Evolutionary conservation across 2,329 filamentous ascomycete genomes (phyloP).

Genomic region (Eurotiales sp.): DNA sequence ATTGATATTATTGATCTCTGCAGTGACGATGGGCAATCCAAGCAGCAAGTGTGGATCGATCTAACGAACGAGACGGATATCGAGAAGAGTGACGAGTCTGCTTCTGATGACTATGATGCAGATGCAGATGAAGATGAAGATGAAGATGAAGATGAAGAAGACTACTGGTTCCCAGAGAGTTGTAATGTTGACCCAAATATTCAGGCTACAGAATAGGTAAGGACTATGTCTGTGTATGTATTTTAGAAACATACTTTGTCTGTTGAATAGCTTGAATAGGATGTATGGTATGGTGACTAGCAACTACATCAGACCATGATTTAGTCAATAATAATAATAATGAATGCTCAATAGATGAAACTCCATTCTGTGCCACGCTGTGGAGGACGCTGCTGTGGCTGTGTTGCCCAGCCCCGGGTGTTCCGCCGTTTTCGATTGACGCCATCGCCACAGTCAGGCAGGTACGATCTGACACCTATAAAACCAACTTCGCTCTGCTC

Average conservation of each 20-base stretch:
- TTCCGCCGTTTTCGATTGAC: slow-evolving; percentile 3
- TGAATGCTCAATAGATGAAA: not conserved
- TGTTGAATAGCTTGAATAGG: no score
- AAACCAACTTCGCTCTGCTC: not conserved
- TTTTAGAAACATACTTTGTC: no score
- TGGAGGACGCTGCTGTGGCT: slow-evolving; percentile 1
- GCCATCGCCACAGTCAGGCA: slow-evolving; percentile 10
- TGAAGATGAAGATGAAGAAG: slow-evolving; percentile 26
- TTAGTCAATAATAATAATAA: no score
- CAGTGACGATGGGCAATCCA: slow-evolving; percentile 18
- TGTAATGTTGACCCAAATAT: slow-evolving; percentile 30
- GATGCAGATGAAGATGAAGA: slow-evolving; percentile 22
- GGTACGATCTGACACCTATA: not conserved
- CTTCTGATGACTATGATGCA: slow-evolving; percentile 17
- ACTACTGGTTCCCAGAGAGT: slow-evolving; percentile 38
- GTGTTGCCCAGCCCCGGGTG: not conserved
- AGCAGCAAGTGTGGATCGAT: slow-evolving; percentile 23
- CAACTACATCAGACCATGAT: no score
- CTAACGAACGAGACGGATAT: slow-evolving; percentile 21
- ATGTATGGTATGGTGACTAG: no score
- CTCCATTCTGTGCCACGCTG: not conserved
- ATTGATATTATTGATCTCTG: slow-evolving; percentile 18
- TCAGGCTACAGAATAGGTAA: slow-evolving; percentile 14
- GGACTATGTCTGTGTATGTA: not conserved
- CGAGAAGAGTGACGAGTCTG: not conserved